These are phyloP conservation scores for Neltuma alba DNA, from an alignment of 306 rosid genomes.

Conservation along the genomic window DNA sequence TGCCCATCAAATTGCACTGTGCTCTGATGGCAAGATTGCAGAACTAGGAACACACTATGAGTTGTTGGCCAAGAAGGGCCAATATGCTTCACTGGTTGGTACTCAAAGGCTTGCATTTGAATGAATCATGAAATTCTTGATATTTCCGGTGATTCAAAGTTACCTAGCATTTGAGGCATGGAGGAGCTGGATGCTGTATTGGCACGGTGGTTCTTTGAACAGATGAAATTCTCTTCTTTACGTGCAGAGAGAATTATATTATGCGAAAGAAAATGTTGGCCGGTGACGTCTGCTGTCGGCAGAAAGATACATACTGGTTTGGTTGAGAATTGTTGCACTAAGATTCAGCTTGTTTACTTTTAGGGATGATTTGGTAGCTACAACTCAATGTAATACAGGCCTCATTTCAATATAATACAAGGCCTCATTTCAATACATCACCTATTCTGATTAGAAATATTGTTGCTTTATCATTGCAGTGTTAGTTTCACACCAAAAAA, in stretches of 20 bases:
- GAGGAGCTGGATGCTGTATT: conserved; percentile 23
- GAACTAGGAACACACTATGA: conserved; percentile 85
- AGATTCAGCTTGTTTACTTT: background rate
- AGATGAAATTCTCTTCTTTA: background rate
- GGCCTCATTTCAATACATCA: conserved; percentile 17
- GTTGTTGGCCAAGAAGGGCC: conserved; percentile 78
- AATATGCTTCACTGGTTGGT: conserved; percentile 80
- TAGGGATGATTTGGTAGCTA: conserved; percentile 1
- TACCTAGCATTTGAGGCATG: conserved; percentile 5
- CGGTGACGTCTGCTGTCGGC: conserved; percentile 9
- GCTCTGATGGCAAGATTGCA: conserved; percentile 67
- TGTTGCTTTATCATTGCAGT: background rate
- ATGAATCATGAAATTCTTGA: conserved; percentile 36
- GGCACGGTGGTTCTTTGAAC: background rate
- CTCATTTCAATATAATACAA: conserved; percentile 13
- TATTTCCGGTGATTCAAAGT: conserved; percentile 20
- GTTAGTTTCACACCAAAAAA: conserved; percentile 3
- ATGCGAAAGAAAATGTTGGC: background rate
- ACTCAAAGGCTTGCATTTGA: conserved; percentile 96
- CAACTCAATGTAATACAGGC: background rate
- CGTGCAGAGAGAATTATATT: conserved; percentile 1
- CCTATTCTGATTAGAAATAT: background rate
- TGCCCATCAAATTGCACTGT: conserved; percentile 85
- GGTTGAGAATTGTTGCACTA: conserved; percentile 19
- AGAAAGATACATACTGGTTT: background rate